These are phyloP conservation scores for Clausena lansium DNA, from an alignment of 345 rosid species.

Conservation along the genomic window DNA sequence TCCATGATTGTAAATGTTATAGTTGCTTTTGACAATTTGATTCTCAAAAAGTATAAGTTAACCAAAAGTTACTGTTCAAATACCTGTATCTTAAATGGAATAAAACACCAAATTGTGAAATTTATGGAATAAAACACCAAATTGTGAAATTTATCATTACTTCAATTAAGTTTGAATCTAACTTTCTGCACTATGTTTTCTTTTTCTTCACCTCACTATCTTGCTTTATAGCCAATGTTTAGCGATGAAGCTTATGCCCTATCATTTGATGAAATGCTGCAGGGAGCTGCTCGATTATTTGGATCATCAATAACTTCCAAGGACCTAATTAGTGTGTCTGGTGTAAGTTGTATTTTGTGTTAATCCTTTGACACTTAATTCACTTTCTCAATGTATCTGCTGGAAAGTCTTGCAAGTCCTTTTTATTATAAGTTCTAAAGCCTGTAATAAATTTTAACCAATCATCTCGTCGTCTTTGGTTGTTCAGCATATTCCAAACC, in stretches of 20 bases:
- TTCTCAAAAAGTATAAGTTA: neutral
- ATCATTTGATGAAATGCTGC: constrained; percentile 31
- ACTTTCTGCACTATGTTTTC: neutral
- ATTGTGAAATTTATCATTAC: neutral
- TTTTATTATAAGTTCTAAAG: neutral
- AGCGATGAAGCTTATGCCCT: constrained; percentile 8
- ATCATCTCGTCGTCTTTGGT: neutral
- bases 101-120: no score
- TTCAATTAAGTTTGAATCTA: neutral
- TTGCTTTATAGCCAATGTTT: neutral
- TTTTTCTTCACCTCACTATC: neutral
- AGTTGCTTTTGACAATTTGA: neutral
- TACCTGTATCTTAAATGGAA: neutral
- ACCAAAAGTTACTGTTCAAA: neutral
- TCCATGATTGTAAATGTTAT: neutral
- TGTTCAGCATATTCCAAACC: neutral
- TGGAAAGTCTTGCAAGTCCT: neutral
- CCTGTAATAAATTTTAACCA: constrained; percentile 10
- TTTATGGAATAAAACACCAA: neutral
- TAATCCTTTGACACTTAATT: neutral
- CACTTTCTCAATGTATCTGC: neutral
- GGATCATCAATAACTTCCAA: constrained; percentile 84
- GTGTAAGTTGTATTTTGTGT: constrained; percentile 52
- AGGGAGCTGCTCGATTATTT: constrained; percentile 95
- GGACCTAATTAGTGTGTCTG: constrained; percentile 77